A percentile compares a stretch with the other conserved stretches of the same genome.
phyloP scores from a whole-genome alignment of 2,329 filamentous ascomycete species.

The Aspergillus sp. region DNA sequence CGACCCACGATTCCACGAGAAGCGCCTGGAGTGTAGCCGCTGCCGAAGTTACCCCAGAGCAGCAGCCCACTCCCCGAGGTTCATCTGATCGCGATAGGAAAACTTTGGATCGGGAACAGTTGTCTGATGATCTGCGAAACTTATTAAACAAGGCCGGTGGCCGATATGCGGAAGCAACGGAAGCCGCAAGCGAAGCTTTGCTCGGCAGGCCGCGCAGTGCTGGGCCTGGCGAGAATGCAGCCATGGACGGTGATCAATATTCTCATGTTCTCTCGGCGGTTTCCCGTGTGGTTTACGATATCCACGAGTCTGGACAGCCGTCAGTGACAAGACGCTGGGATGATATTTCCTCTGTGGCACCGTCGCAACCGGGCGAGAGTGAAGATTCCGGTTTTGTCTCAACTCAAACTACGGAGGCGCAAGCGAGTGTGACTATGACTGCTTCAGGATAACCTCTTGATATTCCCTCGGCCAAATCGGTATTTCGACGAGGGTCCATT shows the following conservation, averaged over 20 bases:
- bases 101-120: slow-evolving; percentile 20
- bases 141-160: slow-evolving; percentile 45
- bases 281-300: slow-evolving; percentile 58
- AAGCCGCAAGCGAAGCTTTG: slow-evolving; percentile 46
- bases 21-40: slow-evolving; percentile 45
- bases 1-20: not conserved
- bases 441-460: slow-evolving; percentile 49
- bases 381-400: slow-evolving; percentile 64
- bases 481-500: no score
- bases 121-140: slow-evolving; percentile 43
- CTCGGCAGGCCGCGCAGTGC: not conserved
- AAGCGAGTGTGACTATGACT: slow-evolving; percentile 55
- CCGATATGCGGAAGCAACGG: slow-evolving; percentile 44
- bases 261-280: slow-evolving; percentile 46
- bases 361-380: slow-evolving; percentile 56
- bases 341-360: slow-evolving; percentile 58
- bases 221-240: slow-evolving; percentile 39
- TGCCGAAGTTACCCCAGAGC: slow-evolving; percentile 41
- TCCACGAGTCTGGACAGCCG: slow-evolving; percentile 42
- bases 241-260: slow-evolving; percentile 44
- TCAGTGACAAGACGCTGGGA: slow-evolving; percentile 37
- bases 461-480: no score
- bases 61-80: slow-evolving; percentile 41
- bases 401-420: slow-evolving; percentile 60
- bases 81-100: slow-evolving; percentile 38